Percentiles rank a stretch among this genome's conserved stretches.
Conservation (phyloP, 140 eudicot genomes). For the Bidens hawaiensis region DNA sequence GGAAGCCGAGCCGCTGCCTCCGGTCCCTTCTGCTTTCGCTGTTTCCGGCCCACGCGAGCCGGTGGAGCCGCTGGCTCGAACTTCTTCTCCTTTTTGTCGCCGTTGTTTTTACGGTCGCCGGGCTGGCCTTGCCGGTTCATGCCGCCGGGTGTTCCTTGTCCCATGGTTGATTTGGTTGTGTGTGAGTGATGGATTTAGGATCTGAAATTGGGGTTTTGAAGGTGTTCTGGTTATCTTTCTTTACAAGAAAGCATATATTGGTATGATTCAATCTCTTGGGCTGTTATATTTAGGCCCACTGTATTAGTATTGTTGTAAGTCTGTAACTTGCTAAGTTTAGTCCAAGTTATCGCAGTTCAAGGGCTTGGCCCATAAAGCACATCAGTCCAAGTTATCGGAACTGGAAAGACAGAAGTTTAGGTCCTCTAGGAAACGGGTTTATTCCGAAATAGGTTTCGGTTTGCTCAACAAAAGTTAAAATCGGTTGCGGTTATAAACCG, state of each 20-base stretch:
- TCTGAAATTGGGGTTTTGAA: constrained; percentile 12
- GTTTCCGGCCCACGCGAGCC: constrained; percentile 88
- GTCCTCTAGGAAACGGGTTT: too few species aligned
- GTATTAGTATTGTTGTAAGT: too few species aligned
- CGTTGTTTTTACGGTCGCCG: constrained; percentile 59
- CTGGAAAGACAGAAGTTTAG: too few species aligned
- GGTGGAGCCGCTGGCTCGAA: constrained; percentile 93
- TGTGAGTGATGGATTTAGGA: constrained; percentile 18
- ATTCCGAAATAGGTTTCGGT: too few species aligned
- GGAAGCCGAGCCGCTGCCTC: constrained; percentile 83
- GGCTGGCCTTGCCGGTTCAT: constrained; percentile 64
- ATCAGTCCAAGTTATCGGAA: too few species aligned
- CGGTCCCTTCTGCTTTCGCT: constrained; percentile 78
- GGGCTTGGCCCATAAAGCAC: too few species aligned
- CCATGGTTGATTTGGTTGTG: constrained; percentile 36
- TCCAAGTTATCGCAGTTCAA: too few species aligned
- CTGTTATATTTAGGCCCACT: too few species aligned
- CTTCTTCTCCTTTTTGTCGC: constrained; percentile 77
- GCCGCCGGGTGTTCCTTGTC: constrained; percentile 88
- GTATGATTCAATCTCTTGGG: too few species aligned
- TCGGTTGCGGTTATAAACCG: too few species aligned
- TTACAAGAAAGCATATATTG: constrained; percentile 35
- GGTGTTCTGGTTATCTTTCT: constrained; percentile 22
- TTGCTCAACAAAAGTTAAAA: too few species aligned
- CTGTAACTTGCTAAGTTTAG: too few species aligned